phyloP scores from a whole-genome alignment of 352 stramenopile genomes.

The Pythium chondricola region DNA sequence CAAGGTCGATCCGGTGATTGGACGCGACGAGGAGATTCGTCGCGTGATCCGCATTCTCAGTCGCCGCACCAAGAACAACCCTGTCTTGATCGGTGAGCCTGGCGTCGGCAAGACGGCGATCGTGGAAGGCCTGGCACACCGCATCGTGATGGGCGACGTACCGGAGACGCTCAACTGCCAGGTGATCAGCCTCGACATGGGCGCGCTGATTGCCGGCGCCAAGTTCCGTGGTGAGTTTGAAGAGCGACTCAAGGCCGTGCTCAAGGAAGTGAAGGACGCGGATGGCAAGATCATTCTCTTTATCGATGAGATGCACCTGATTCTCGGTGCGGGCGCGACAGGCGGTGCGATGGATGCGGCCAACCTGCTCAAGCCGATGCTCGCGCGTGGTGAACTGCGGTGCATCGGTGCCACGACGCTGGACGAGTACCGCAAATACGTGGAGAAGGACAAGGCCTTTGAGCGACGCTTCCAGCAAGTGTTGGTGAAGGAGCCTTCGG shows the following conservation, averaged over 20 bases:
- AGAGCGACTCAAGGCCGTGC: constrained; percentile 93
- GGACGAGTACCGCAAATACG: constrained; percentile 97
- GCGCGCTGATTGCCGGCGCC: constrained; percentile 94
- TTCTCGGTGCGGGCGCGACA: constrained; percentile 92
- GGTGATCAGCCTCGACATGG: constrained; percentile 95
- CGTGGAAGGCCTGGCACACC: constrained; percentile 93
- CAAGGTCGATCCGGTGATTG: constrained; percentile 98
- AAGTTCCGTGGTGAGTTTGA: constrained; percentile 99
- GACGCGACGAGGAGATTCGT: constrained; percentile 96
- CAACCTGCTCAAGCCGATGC: constrained; percentile 97
- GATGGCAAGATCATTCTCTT: constrained; percentile 98
- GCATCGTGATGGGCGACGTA: constrained; percentile 95
- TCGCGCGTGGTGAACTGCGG: constrained; percentile 93
- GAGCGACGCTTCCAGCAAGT: constrained; percentile 98
- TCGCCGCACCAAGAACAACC: constrained; percentile 98
- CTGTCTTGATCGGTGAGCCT: constrained; percentile 93
- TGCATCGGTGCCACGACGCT: constrained; percentile 98
- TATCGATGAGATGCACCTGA: constrained; percentile 97
- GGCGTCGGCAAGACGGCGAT: constrained; percentile 97
- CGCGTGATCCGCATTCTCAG: constrained; percentile 94
- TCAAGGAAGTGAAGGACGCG: constrained; percentile 91
- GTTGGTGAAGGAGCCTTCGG: constrained; percentile 89
- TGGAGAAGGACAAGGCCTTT: constrained; percentile 98
- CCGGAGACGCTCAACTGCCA: constrained; percentile 89
- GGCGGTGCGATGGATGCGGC: constrained; percentile 95